Percentiles rank a stretch among this genome's conserved stretches.
Evolutionary conservation across 192 early-diverging fungal species (phyloP).

Genomic region (Coemansia sp.): DNA sequence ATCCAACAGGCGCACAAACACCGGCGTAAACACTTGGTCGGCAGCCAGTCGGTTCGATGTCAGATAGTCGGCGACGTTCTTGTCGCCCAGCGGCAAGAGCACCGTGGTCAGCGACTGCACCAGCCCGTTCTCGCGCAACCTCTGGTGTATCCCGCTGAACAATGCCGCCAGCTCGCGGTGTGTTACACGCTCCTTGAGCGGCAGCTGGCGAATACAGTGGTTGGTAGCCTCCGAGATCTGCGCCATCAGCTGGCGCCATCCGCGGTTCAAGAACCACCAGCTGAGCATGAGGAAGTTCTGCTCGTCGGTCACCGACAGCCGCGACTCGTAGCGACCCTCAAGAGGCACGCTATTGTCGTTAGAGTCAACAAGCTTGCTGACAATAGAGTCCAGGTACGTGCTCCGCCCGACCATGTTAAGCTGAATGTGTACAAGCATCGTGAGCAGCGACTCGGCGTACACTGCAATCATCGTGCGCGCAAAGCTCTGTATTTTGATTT

Average conservation of each 20-base stretch:
- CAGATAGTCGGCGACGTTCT: conserved; percentile 35
- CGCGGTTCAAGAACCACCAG: conserved; percentile 91
- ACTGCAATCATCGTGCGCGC: conserved; percentile 82
- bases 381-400: conserved; percentile 81
- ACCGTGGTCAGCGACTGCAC: conserved; percentile 25
- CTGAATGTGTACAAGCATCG: conserved; percentile 83
- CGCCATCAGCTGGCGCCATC: conserved; percentile 76
- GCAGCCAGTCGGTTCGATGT: conserved; percentile 43
- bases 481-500: conserved; percentile 89
- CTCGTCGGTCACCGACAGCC: conserved; percentile 58
- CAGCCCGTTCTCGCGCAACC: conserved; percentile 57
- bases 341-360: conserved; percentile 17
- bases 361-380: conserved; percentile 31
- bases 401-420: conserved; percentile 90
- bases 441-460: conserved; percentile 86
- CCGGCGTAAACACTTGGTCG: conserved; percentile 59
- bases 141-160: conserved; percentile 58
- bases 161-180: conserved; percentile 64
- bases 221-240: conserved; percentile 62
- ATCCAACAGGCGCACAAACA: conserved; percentile 75
- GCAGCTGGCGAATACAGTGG: conserved; percentile 43
- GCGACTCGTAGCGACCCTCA: conserved; percentile 34
- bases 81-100: conserved; percentile 47
- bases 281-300: conserved; percentile 86
- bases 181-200: conserved; percentile 66